Conservation (phyloP, 768 basidiomycete species). For the Gymnopilus junonius region DNA sequence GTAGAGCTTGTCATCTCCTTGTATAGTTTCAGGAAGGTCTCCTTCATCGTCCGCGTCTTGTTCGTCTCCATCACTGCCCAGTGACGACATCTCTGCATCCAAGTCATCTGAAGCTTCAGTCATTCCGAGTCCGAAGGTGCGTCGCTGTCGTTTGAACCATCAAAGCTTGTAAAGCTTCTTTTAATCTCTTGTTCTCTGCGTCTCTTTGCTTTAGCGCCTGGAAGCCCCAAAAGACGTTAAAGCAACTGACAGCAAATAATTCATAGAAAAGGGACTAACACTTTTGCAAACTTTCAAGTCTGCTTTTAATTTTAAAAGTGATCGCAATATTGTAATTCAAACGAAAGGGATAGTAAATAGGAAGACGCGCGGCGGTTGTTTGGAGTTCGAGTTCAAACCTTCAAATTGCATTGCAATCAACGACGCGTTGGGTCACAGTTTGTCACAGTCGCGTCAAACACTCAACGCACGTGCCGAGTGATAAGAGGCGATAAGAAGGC, state of each 20-base stretch:
- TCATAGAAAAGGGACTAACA: background rate
- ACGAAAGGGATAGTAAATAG: background rate
- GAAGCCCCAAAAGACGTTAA: background rate
- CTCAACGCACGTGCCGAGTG: too few species aligned
- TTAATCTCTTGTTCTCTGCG: background rate
- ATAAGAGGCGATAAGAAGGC: too few species aligned
- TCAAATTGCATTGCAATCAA: too few species aligned
- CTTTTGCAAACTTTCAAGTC: background rate
- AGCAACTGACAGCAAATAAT: background rate
- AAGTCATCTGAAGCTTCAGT: too few species aligned
- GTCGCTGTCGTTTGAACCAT: background rate
- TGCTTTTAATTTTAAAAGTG: background rate
- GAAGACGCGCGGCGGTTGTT: too few species aligned
- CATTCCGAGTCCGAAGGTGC: background rate
- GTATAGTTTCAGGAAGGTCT: background rate
- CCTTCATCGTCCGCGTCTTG: background rate
- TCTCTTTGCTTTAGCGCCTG: background rate
- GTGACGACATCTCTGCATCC: background rate
- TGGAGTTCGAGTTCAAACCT: too few species aligned
- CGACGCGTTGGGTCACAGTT: background rate
- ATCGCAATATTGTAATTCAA: background rate
- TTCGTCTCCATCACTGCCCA: background rate
- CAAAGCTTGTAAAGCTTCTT: background rate
- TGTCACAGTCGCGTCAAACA: too few species aligned
- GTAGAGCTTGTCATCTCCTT: constrained; percentile 19